Evolutionary conservation across 1,284 basidiomycete genomes (phyloP), one percentile per base, ranked within the genome.

Genomic region (Cutaneotrichosporon sp.): DNA sequence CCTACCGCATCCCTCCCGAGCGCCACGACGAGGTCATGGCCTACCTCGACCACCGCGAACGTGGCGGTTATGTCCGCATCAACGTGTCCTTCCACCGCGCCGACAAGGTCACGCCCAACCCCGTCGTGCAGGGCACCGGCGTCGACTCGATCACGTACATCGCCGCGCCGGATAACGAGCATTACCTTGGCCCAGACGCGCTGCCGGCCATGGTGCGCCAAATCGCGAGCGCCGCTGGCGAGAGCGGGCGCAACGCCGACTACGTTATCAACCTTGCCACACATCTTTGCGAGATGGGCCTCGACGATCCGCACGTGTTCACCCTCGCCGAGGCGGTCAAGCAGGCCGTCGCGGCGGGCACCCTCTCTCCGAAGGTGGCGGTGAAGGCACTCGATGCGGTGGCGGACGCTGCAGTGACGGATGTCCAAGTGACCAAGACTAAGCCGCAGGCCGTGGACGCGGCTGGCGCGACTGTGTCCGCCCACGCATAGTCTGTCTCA

Each of bases 1-100:
- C 49, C 20, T 58, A 58, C 52, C 37, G 37, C 16, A 41, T 58
- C 9, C 41, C 49, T 1, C 32, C 26, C 26, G 56, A 48, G 11
- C 42, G 37, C 27, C 52, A 52, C 34, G 56, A 38, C 32, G 56
- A 54, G 20, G 47, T 58, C 37, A 49, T 58, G 46, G 56, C 56
- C 17, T 51, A 51, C 35, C 56, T 58, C 35, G 56, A 58, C 56
- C 49, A 58, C 38, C 56, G 56, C 6, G 56, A 58, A 42, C 56
- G 56, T 16, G 56, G 56, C 11, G 56, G 56, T 2, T 58, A 58
- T 33, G 43, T 58, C 8, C 56, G 52, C 37, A 33, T 58, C 50
- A 17, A 42, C 32, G 56, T 58, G 4, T 31, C 35, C 20, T 58
- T 58, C 29, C 38, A 31, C 34, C 12, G 25, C 20, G 39, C 24